Evolutionary conservation across 1,139 yeast genomes (phyloP).

Genomic region (Yamadazyma kanchanaburiensis): DNA sequence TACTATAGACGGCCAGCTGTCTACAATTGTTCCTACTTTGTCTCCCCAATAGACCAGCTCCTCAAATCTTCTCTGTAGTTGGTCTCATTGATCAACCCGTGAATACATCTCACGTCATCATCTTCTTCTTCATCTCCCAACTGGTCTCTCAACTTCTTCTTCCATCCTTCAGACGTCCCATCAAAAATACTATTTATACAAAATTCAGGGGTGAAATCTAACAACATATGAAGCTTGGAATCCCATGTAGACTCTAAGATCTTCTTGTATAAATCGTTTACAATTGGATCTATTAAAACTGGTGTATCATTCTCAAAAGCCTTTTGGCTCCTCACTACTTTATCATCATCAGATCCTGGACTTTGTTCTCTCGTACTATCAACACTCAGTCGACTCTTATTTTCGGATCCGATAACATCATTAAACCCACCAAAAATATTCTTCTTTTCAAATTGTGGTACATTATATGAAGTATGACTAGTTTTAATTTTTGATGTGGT

Average conservation of each 20-base stretch:
- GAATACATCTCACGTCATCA: slow-evolving; percentile 38
- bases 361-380: slow-evolving; percentile 8
- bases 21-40: too few relatives aligned
- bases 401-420: slow-evolving; percentile 24
- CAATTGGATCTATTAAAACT: slow-evolving; percentile 45
- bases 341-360: slow-evolving; percentile 3
- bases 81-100: slow-evolving; percentile 40
- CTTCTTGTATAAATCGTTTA: slow-evolving; percentile 53
- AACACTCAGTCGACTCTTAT: slow-evolving; percentile 3
- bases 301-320: slow-evolving; percentile 5
- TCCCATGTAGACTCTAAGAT: slow-evolving; percentile 79
- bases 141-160: slow-evolving; percentile 22
- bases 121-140: slow-evolving; percentile 42
- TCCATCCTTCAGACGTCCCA: slow-evolving; percentile 70
- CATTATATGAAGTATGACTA: slow-evolving; percentile 16
- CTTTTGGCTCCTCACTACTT: slow-evolving; percentile 1
- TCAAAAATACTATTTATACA: slow-evolving; percentile 73
- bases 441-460: slow-evolving; percentile 37
- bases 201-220: slow-evolving; percentile 69
- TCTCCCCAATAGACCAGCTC: slow-evolving; percentile 46
- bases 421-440: slow-evolving; percentile 40
- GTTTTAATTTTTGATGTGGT: slow-evolving; percentile 5
- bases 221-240: slow-evolving; percentile 51
- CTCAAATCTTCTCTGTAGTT: slow-evolving; percentile 39
- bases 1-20: too few relatives aligned